These are phyloP conservation scores for Pseudogymnoascus sp. DNA, from an alignment of 2,329 filamentous ascomycete genomes.

Conservation along the genomic window DNA sequence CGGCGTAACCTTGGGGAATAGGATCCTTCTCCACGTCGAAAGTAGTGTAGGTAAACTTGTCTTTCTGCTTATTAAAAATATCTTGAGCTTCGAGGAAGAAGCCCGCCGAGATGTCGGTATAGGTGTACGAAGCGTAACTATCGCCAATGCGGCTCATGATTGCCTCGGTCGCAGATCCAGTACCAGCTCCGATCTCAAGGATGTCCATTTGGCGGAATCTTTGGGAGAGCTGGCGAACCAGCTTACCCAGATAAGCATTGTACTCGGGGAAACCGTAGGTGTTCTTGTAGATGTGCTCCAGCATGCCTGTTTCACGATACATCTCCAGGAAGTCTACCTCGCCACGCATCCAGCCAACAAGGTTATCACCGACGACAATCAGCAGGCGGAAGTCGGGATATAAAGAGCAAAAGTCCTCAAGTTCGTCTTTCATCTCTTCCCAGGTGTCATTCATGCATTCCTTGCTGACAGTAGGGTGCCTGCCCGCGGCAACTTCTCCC, in stretches of 20 bases:
- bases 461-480: slow-evolving; percentile 6
- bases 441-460: neutral
- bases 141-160: slow-evolving; percentile 29
- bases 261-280: slow-evolving; percentile 73
- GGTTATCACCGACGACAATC: slow-evolving; percentile 9
- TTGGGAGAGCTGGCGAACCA: slow-evolving; percentile 44
- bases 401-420: neutral
- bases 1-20: slow-evolving; percentile 25
- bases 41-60: slow-evolving; percentile 22
- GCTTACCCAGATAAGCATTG: slow-evolving; percentile 71
- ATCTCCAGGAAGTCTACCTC: slow-evolving; percentile 6
- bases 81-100: slow-evolving; percentile 34
- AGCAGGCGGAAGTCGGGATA: neutral
- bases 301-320: slow-evolving; percentile 9
- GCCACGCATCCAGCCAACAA: slow-evolving; percentile 8
- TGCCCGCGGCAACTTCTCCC: neutral
- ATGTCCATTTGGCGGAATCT: slow-evolving; percentile 35
- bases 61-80: slow-evolving; percentile 21
- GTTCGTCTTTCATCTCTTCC: neutral
- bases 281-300: slow-evolving; percentile 30
- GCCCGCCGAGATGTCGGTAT: slow-evolving; percentile 37
- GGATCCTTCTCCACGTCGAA: slow-evolving; percentile 28
- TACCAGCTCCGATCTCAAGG: slow-evolving; percentile 36
- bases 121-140: slow-evolving; percentile 35
- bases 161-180: slow-evolving; percentile 34